phyloP scores from a whole-genome alignment of 1,139 yeast species.

The Geotrichum bryndzae region DNA sequence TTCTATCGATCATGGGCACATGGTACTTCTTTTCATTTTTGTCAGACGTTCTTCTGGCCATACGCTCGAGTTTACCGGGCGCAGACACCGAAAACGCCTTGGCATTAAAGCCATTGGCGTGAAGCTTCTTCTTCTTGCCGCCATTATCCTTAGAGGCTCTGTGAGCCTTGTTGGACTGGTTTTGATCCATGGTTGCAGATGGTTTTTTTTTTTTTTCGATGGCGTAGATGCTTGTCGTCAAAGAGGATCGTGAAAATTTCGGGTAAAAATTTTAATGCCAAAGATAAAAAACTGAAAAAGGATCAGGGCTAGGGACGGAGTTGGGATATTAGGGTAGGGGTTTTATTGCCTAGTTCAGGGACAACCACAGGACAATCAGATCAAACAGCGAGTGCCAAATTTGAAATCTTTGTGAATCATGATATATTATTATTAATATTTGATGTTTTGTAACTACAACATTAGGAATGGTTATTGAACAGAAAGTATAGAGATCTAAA shows the following conservation, averaged over 20 bases:
- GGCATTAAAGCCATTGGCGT: conserved; percentile 85
- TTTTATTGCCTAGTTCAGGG: background rate
- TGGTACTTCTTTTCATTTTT: conserved; percentile 76
- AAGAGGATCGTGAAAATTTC: background rate
- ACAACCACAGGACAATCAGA: background rate
- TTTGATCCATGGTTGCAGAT: conserved; percentile 7
- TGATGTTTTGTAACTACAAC: background rate
- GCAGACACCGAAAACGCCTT: conserved; percentile 93
- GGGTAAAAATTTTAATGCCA: background rate
- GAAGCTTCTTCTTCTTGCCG: conserved; percentile 79
- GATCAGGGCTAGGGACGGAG: conserved; percentile 5
- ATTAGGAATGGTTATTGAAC: background rate
- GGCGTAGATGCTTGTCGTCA: background rate
- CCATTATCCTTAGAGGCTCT: conserved; percentile 46
- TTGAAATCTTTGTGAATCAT: background rate
- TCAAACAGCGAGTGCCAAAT: background rate
- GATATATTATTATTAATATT: background rate
- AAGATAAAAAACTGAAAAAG: background rate
- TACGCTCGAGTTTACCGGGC: conserved; percentile 80
- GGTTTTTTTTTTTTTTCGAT: background rate
- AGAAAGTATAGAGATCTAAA: background rate
- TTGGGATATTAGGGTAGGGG: background rate
- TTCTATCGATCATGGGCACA: conserved; percentile 96
- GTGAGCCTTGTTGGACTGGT: conserved; percentile 44
- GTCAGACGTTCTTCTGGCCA: conserved; percentile 81